Percentiles rank a stretch among this genome's conserved stretches.
Conservation (phyloP, 441 rosid species). For the Gossypium aridum region DNA sequence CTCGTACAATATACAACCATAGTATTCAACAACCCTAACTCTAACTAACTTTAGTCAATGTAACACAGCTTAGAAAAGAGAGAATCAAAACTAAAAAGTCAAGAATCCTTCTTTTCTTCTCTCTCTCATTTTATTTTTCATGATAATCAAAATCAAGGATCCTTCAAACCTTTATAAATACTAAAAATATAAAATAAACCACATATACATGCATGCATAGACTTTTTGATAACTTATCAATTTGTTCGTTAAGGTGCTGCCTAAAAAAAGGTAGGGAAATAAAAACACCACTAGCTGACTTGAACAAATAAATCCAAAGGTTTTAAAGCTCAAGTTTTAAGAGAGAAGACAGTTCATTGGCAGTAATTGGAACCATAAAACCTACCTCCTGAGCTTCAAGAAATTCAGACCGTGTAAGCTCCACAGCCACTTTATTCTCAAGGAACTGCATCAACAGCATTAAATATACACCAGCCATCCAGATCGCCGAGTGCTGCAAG, state of each 20-base stretch:
- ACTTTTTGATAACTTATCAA: background rate
- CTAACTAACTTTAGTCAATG: background rate
- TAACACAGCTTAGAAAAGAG: background rate
- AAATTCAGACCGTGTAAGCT: conserved; percentile 92
- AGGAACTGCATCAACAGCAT: conserved; percentile 92
- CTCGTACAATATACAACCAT: background rate
- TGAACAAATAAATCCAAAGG: background rate
- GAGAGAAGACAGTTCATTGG: background rate
- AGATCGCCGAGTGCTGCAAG: conserved; percentile 80
- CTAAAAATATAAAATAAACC: background rate
- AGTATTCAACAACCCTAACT: background rate
- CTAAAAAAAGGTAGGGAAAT: background rate
- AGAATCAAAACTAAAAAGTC: background rate
- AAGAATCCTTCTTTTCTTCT: background rate
- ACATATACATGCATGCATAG: background rate
- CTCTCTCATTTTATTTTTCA: background rate
- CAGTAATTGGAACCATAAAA: conserved; percentile 7
- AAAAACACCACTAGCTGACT: background rate
- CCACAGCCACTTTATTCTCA: conserved; percentile 92
- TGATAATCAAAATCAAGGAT: background rate
- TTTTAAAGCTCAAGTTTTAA: background rate
- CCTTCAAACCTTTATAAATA: background rate
- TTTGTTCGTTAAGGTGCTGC: background rate
- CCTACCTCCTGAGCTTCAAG: conserved; percentile 85
- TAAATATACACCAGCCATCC: conserved; percentile 94